Evolutionary conservation across 2,329 filamentous ascomycete genomes (phyloP).

Genomic region (Calonectria naviculata): DNA sequence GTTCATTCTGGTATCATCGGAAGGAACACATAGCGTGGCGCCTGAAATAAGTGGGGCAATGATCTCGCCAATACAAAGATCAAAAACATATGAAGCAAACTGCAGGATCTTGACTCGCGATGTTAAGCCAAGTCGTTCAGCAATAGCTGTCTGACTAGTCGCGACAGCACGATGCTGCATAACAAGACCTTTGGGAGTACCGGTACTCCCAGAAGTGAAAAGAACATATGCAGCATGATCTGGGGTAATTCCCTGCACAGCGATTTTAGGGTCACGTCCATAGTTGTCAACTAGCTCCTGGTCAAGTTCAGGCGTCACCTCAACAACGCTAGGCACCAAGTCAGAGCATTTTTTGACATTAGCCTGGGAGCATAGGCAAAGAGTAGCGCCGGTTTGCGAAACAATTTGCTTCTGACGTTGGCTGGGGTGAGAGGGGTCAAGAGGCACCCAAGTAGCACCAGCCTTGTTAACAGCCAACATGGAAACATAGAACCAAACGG

Average conservation of each 20-base stretch:
- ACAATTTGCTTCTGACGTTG: conserved; percentile 9
- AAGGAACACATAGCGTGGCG: conserved; percentile 51
- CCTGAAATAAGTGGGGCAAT: conserved; percentile 51
- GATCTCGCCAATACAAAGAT: conserved; percentile 51
- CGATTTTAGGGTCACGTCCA: background rate
- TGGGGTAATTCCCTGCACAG: background rate
- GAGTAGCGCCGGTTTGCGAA: background rate
- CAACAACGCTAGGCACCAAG: background rate
- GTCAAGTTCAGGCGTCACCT: background rate
- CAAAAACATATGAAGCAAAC: conserved; percentile 49
- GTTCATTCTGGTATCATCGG: conserved; percentile 36
- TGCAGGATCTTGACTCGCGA: conserved; percentile 26
- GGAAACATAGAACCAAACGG: conserved; percentile 31
- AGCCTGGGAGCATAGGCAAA: background rate
- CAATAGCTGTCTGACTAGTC: background rate
- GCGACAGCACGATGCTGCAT: background rate
- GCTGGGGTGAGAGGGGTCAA: conserved; percentile 52
- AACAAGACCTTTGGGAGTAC: conserved; percentile 65
- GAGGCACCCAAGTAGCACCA: conserved; percentile 42
- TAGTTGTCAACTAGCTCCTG: background rate
- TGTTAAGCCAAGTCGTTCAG: background rate
- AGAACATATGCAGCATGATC: conserved; percentile 48
- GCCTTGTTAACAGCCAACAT: conserved; percentile 48
- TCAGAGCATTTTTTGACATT: background rate
- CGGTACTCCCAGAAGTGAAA: conserved; percentile 68